Percentiles rank a stretch among this genome's conserved stretches.
phyloP scores from a whole-genome alignment of 352 stramenopile species.

The Globisporangium mamillatum region DNA sequence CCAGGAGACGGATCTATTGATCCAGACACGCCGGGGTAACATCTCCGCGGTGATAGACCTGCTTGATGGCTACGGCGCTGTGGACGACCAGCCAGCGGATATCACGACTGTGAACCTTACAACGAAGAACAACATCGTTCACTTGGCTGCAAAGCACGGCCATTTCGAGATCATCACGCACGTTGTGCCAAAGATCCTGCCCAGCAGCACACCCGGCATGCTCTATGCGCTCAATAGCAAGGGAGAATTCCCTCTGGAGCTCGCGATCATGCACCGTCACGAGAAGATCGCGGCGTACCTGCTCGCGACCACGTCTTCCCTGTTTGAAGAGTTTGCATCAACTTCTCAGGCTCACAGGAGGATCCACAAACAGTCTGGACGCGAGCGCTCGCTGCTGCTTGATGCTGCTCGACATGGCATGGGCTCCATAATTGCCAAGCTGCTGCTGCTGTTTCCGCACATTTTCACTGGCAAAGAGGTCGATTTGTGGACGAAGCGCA shows the following conservation, averaged over 20 bases:
- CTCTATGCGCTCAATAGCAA: constrained; percentile 30
- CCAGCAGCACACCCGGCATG: constrained; percentile 19
- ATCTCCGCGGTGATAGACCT: constrained; percentile 56
- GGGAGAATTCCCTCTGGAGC: constrained; percentile 37
- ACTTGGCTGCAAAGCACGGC: constrained; percentile 47
- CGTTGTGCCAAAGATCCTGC: constrained; percentile 39
- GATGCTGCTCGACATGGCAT: constrained; percentile 46
- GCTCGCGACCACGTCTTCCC: constrained; percentile 46
- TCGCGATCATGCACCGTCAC: constrained; percentile 43
- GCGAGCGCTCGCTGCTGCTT: constrained; percentile 43
- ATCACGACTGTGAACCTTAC: constrained; percentile 27
- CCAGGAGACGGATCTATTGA: constrained; percentile 43
- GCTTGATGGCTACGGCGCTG: constrained; percentile 48
- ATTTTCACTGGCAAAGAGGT: constrained; percentile 33
- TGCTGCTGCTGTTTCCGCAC: constrained; percentile 50
- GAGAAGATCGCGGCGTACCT: constrained; percentile 57
- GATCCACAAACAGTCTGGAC: constrained; percentile 13
- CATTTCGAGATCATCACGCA: constrained; percentile 52
- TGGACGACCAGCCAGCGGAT: constrained; percentile 38
- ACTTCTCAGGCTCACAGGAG: neutral
- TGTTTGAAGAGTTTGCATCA: constrained; percentile 24
- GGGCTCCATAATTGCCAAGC: constrained; percentile 37
- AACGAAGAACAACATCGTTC: constrained; percentile 42
- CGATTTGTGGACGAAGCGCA: constrained; percentile 44
- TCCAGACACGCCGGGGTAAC: constrained; percentile 51